phyloP scores from a whole-genome alignment of 73 alveolate genomes.

The Paramecium sexaurelia region DNA sequence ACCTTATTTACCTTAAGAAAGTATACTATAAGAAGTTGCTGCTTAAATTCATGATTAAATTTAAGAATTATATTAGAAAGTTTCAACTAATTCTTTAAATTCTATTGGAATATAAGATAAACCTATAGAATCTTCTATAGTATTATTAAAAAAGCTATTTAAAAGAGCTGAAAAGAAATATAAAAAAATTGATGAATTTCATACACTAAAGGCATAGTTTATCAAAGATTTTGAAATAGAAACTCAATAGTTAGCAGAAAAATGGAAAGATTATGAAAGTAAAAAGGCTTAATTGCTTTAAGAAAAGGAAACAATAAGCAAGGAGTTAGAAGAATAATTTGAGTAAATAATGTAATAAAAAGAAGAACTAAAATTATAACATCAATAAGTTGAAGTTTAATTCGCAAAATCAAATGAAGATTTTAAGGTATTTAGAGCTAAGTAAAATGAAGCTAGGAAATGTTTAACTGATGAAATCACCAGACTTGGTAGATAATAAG shows the following conservation, averaged over 20 bases:
- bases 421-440: not conserved
- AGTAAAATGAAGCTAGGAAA: not conserved
- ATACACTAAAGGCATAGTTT: not conserved
- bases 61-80: not conserved
- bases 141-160: not conserved
- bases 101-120: not conserved
- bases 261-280: slow-evolving; percentile 50
- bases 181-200: slow-evolving; percentile 40
- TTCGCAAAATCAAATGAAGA: slow-evolving; percentile 32
- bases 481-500: not conserved
- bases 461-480: not conserved
- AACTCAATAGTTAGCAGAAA: slow-evolving; percentile 27
- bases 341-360: not conserved
- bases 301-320: slow-evolving; percentile 37
- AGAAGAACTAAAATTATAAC: slow-evolving; percentile 11
- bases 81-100: not conserved
- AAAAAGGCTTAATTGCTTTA: not conserved
- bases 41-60: slow-evolving; percentile 11
- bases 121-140: not conserved
- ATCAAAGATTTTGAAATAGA: slow-evolving; percentile 31
- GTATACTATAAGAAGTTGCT: not conserved
- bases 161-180: slow-evolving; percentile 50
- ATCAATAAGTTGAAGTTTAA: not conserved
- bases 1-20: slow-evolving; percentile 32
- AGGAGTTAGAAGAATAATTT: slow-evolving; percentile 28